A percentile compares a stretch with the other conserved stretches of the same genome.
phyloP scores from a whole-genome alignment of 352 stramenopile species.

The Blastocystis sp. region DNA sequence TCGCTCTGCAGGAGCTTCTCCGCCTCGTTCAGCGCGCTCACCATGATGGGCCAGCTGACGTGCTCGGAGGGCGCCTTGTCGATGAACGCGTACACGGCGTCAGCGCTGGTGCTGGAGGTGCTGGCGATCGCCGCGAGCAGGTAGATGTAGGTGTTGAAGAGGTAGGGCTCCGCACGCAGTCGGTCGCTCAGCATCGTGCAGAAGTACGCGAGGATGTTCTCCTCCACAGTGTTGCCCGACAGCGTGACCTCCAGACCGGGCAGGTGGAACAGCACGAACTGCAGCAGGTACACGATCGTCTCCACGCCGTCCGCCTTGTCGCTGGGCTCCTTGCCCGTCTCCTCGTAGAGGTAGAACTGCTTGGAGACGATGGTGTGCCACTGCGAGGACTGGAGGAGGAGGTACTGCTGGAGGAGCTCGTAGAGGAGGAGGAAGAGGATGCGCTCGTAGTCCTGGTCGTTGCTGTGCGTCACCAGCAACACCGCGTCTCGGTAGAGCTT shows the following conservation, averaged over 20 bases:
- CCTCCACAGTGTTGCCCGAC: conserved; percentile 30
- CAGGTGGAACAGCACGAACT: conserved; percentile 42
- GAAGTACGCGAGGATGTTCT: conserved; percentile 42
- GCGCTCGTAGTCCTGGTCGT: not conserved
- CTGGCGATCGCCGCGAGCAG: conserved; percentile 31
- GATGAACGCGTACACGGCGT: conserved; percentile 69
- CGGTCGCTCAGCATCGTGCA: conserved; percentile 50
- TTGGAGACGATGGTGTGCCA: conserved; percentile 66
- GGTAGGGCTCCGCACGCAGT: conserved; percentile 52
- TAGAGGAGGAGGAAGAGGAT: conserved; percentile 14
- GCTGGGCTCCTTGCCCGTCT: not conserved
- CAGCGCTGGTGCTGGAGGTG: not conserved
- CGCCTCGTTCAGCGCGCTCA: conserved; percentile 53
- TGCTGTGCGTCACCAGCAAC: not conserved
- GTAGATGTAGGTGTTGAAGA: conserved; percentile 61
- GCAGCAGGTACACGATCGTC: conserved; percentile 39
- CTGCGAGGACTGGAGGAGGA: conserved; percentile 35
- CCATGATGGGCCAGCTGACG: conserved; percentile 45
- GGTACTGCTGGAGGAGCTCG: conserved; percentile 14
- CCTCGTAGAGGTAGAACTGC: conserved; percentile 45
- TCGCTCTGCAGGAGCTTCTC: conserved; percentile 8
- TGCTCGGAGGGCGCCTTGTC: conserved; percentile 56
- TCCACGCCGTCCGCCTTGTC: conserved; percentile 56
- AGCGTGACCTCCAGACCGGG: not conserved
- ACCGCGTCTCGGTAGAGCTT: conserved; percentile 7